phyloP scores from a whole-genome alignment of 148 eudicot genomes.

The Rhododendron ferrugineum region DNA sequence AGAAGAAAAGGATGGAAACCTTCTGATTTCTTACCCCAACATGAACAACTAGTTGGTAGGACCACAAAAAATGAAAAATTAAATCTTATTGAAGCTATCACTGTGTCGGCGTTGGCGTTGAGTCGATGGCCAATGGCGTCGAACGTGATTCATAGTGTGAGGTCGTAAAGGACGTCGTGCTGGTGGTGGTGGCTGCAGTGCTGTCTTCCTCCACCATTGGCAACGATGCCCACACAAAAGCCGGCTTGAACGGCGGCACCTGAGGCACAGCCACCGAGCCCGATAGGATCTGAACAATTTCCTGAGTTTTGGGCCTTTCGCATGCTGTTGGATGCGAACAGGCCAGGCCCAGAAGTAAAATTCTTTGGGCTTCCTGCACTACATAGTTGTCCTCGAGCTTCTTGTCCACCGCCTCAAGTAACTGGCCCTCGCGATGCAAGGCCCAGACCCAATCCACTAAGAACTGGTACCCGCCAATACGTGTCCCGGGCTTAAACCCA shows the following conservation, averaged over 20 bases:
- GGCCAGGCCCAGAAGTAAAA: slow-evolving; percentile 60
- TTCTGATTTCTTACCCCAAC: slow-evolving; percentile 1
- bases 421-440: slow-evolving; percentile 53
- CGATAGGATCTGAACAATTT: slow-evolving; percentile 50
- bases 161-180: slow-evolving; percentile 18
- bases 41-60: neutral
- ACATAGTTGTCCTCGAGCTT: slow-evolving; percentile 41
- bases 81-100: slow-evolving; percentile 19
- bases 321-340: slow-evolving; percentile 65
- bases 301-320: slow-evolving; percentile 58
- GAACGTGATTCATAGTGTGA: slow-evolving; percentile 19
- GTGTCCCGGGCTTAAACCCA: slow-evolving; percentile 59
- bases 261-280: slow-evolving; percentile 49
- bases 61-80: neutral
- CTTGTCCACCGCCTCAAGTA: slow-evolving; percentile 54
- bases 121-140: slow-evolving; percentile 20
- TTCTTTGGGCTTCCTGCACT: slow-evolving; percentile 52
- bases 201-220: slow-evolving; percentile 24
- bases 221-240: slow-evolving; percentile 77
- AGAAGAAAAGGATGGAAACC: neutral
- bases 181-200: slow-evolving; percentile 17
- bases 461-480: slow-evolving; percentile 34
- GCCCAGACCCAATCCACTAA: slow-evolving; percentile 90
- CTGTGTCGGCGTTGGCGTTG: slow-evolving; percentile 7
- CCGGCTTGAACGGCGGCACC: slow-evolving; percentile 75